Conservation (phyloP, 306 rosid species). For the Adenanthera pavonina region DNA sequence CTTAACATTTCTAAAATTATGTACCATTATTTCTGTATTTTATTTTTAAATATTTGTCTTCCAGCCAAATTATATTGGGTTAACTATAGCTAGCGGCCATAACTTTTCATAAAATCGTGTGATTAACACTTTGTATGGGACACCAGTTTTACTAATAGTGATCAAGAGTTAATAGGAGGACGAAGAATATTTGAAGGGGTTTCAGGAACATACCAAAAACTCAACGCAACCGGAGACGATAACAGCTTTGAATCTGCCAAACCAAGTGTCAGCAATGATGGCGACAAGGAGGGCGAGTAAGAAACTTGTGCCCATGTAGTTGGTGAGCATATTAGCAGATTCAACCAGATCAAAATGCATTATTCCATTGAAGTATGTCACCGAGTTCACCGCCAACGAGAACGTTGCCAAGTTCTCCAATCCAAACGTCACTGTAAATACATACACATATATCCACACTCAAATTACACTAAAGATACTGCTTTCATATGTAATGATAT, state of each 20-base stretch:
- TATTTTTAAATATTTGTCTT: neutral
- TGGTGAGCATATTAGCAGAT: constrained; percentile 85
- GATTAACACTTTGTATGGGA: too few species aligned
- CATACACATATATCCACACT: neutral
- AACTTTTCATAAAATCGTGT: too few species aligned
- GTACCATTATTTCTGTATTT: neutral
- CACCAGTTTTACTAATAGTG: too few species aligned
- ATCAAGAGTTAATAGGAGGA: neutral
- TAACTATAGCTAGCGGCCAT: too few species aligned
- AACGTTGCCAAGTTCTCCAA: constrained; percentile 77
- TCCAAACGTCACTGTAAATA: constrained; percentile 48
- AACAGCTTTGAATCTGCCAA: constrained; percentile 72
- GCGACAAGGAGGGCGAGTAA: constrained; percentile 76
- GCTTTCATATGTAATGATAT: too few species aligned
- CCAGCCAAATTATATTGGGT: too few species aligned
- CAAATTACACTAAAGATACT: too few species aligned
- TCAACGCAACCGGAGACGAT: constrained; percentile 66
- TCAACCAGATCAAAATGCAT: constrained; percentile 79
- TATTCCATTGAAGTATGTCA: constrained; percentile 64
- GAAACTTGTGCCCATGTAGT: constrained; percentile 72
- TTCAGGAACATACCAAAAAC: constrained; percentile 56
- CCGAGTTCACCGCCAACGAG: constrained; percentile 81
- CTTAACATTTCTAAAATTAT: neutral
- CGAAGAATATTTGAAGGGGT: neutral
- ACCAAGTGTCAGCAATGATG: constrained; percentile 64